Evolutionary conservation across 345 rosid genomes (phyloP).

Genomic region (Eutrema japonicum): DNA sequence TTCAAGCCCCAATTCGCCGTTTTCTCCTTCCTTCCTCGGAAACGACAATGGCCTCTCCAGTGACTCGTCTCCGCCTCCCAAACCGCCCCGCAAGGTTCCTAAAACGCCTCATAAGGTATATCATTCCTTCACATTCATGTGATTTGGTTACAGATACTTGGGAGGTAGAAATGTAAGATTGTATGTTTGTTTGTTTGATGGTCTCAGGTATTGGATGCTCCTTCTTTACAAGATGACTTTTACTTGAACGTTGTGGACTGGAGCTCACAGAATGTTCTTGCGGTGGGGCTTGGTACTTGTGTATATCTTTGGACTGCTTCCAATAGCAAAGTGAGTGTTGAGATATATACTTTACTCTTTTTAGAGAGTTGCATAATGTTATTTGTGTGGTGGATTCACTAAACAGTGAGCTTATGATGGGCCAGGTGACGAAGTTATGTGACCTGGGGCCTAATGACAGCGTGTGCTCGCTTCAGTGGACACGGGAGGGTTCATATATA

Average conservation of each 20-base stretch:
- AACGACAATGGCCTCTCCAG: conserved; percentile 62
- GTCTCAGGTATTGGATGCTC: conserved; percentile 91
- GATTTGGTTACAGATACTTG: not conserved
- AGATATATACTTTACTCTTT: not conserved
- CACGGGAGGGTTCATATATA: conserved; percentile 91
- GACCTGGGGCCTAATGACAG: conserved; percentile 88
- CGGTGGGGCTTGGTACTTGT: conserved; percentile 94
- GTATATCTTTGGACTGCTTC: conserved; percentile 98
- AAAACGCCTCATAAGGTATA: conserved; percentile 95
- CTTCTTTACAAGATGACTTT: conserved; percentile 96
- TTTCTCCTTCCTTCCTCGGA: conserved; percentile 78
- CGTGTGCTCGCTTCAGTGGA: conserved; percentile 94
- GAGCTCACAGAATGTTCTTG: conserved; percentile 98
- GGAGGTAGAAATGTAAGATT: conserved; percentile 2
- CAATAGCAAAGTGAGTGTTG: conserved; percentile 78
- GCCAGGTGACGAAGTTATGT: conserved; percentile 90
- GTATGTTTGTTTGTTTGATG: conserved; percentile 8
- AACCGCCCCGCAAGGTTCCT: conserved; percentile 87
- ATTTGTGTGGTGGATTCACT: conserved; percentile 6
- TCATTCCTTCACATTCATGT: not conserved
- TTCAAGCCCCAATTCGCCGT: conserved; percentile 79
- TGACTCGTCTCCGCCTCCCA: conserved; percentile 82
- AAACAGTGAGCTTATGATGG: conserved; percentile 4
- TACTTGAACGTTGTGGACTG: conserved; percentile 96
- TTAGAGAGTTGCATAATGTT: not conserved